These are phyloP conservation scores for Fusarium verticillioides DNA, from an alignment of 2,329 filamentous ascomycete species.

Conservation along the genomic window DNA sequence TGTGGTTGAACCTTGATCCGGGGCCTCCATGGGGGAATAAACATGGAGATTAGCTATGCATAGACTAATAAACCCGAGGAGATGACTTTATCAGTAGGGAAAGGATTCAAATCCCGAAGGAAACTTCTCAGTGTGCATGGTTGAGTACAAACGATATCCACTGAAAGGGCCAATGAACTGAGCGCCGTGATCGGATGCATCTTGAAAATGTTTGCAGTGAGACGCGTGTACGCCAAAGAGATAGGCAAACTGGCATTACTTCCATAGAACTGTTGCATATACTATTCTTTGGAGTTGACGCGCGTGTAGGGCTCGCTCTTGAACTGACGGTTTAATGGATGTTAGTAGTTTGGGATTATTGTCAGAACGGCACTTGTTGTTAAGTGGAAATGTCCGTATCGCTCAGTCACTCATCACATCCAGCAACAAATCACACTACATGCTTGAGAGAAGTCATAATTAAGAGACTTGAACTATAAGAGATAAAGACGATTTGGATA, in stretches of 20 bases:
- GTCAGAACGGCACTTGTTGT: no score
- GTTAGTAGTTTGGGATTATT: no score
- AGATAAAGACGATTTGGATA: fast-evolving
- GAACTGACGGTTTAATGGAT: no score
- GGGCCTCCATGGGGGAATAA: conserved; percentile 4
- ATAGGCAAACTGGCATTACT: no score
- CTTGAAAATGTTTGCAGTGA: background rate
- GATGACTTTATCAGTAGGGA: background rate
- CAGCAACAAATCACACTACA: no score
- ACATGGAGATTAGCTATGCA: conserved; percentile 2
- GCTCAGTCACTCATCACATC: fast-evolving
- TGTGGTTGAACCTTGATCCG: conserved; percentile 20
- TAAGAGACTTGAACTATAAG: fast-evolving
- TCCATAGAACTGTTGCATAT: background rate
- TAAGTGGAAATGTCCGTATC: no score
- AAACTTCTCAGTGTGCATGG: background rate
- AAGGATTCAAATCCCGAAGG: background rate
- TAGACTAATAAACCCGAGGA: background rate
- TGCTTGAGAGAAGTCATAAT: fast-evolving
- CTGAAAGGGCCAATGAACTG: background rate
- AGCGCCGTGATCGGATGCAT: background rate
- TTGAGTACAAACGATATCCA: background rate
- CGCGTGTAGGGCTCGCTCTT: no score
- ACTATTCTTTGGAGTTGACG: fast-evolving
- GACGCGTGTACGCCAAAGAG: background rate